Conservation (phyloP, 1,284 basidiomycete species). For the Schizophyllum commune region DNA sequence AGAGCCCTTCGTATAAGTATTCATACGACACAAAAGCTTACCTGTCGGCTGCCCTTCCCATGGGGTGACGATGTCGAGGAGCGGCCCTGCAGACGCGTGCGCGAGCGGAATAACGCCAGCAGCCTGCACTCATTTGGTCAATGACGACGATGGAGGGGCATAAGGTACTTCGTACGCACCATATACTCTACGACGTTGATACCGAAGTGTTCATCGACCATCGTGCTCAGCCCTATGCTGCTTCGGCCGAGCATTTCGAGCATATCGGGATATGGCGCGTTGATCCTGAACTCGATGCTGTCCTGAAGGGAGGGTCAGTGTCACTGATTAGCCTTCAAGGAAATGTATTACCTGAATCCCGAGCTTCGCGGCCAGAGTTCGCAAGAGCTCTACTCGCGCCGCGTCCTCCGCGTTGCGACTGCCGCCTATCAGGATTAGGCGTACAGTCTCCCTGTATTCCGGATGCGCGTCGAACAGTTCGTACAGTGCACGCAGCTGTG, state of each 20-base stretch:
- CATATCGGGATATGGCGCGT: slow-evolving; percentile 72
- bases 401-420: slow-evolving; percentile 75
- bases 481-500: slow-evolving; percentile 71
- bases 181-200: slow-evolving; percentile 98
- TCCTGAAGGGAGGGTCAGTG: slow-evolving; percentile 31
- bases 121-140: slow-evolving; percentile 44
- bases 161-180: slow-evolving; percentile 40
- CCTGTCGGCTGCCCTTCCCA: slow-evolving; percentile 65
- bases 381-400: slow-evolving; percentile 58
- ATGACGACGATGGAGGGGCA: slow-evolving; percentile 1
- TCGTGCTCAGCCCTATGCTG: slow-evolving; percentile 88
- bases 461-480: slow-evolving; percentile 55
- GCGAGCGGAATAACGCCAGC: slow-evolving; percentile 90
- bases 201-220: slow-evolving; percentile 99
- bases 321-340: neutral
- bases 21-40: slow-evolving; percentile 20
- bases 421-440: slow-evolving; percentile 77
- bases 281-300: slow-evolving; percentile 75
- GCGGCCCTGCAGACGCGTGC: slow-evolving; percentile 89
- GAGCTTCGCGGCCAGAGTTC: slow-evolving; percentile 53
- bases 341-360: slow-evolving; percentile 46
- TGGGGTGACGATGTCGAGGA: slow-evolving; percentile 87
- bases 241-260: slow-evolving; percentile 64
- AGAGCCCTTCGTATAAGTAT: neutral
- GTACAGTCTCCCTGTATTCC: slow-evolving; percentile 40